Conservation (phyloP, 352 stramenopile species). For the Pythium insidiosum region DNA sequence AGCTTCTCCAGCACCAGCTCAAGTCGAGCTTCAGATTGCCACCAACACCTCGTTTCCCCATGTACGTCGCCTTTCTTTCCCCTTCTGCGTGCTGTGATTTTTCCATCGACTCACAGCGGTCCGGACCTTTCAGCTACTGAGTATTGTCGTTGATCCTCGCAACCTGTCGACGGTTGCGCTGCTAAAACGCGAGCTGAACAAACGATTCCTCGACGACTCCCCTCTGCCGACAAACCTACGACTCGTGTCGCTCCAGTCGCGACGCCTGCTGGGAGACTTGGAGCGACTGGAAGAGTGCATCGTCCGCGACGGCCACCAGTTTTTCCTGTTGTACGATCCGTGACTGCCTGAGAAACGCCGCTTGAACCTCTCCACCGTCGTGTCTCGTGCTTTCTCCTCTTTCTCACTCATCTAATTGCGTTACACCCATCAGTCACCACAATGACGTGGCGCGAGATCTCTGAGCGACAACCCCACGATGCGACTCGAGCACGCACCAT, state of each 20-base stretch:
- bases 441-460: too few species aligned
- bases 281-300: conserved; percentile 11
- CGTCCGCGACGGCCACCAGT: conserved; percentile 5
- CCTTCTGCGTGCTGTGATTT: too few species aligned
- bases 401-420: too few species aligned
- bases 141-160: neutral
- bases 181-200: conserved; percentile 11
- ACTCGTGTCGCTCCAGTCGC: conserved; percentile 9
- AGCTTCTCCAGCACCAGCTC: too few species aligned
- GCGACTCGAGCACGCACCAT: too few species aligned
- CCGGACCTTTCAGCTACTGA: conserved; percentile 6
- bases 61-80: neutral
- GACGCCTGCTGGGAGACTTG: conserved; percentile 11
- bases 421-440: too few species aligned
- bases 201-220: conserved; percentile 7
- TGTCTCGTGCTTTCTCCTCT: too few species aligned
- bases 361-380: too few species aligned
- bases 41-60: conserved; percentile 1
- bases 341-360: conserved; percentile 3
- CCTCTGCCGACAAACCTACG: conserved; percentile 10
- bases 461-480: too few species aligned
- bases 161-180: conserved; percentile 6
- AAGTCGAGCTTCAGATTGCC: conserved; percentile 2
- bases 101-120: too few species aligned
- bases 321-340: conserved; percentile 16